Base-by-base conservation (phyloP, 805 yeast species). In the Candida nanaspora region DNA sequence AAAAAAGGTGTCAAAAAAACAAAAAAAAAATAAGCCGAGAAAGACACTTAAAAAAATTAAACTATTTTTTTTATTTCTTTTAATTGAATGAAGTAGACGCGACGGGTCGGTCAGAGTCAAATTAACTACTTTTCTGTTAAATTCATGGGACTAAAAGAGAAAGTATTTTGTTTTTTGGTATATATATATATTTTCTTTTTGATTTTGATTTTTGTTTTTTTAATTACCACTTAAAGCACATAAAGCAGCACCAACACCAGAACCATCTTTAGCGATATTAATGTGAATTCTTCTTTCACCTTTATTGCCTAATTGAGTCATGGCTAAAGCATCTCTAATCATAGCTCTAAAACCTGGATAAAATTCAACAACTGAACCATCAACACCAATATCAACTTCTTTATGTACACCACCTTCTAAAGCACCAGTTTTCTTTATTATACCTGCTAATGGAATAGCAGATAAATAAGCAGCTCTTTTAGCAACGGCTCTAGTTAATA, bases 241-340 rank as follows among this genome's bases (percentile, higher is more conserved):
- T 46, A 91, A 69, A 2, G 98, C 98, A 35, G 97, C 98, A 49
- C 98, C 98, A 34, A 89, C 96, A 45, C 96, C 96, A 42, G 95
- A 82, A 36, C 98, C 98, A 56, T 93, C 98, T 61, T 86, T 86
- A 25, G 97, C 93, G 49, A 89, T 80, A 47, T 79, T 79, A 46
- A 91, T 66, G 51, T 79, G 82, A 35, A 87, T 68, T 54, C 85
- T 79, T 62, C 86, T 78, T 52, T 79, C 86, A 44, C 82, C 78
- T 36, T 84, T 82, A 34, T 82, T 70, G 42, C 89, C 89, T 33
- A 89, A 72, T 48, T 81, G 78, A 33, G 86, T 75, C 46, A 75
- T 56, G 0, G 80, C 69, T 46, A 89, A 65, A 0, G 95, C 96
- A 47, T 85, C 87, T 56, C 91, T 76, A 47, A 91, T 67, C 73